Percentiles rank a stretch among this genome's conserved stretches.
Conservation (phyloP, 139 green algal species). For the Desmodesmus armatus region DNA sequence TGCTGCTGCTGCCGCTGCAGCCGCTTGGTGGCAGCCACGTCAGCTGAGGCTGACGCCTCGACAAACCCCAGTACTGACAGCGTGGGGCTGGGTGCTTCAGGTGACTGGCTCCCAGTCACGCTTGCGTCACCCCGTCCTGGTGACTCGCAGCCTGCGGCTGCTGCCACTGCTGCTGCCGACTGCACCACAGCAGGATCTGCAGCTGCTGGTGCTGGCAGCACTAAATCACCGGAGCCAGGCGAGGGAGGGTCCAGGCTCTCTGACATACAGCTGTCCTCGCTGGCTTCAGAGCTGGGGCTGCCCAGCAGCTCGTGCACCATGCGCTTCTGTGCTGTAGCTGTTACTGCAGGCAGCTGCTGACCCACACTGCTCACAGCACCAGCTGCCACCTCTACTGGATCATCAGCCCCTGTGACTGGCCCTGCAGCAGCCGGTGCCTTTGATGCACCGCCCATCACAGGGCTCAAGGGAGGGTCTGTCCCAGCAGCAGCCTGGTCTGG, state of each 20-base stretch:
- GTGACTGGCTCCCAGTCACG: background rate
- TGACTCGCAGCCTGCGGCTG: background rate
- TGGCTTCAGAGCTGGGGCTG: too few relatives aligned
- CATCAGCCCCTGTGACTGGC: background rate
- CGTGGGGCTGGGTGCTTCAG: background rate
- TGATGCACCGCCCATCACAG: constrained; percentile 4
- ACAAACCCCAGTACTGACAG: constrained; percentile 10
- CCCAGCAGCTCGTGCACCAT: too few relatives aligned
- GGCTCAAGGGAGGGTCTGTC: too few relatives aligned
- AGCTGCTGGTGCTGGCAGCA: too few relatives aligned
- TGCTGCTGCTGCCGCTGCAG: background rate
- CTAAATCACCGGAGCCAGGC: too few relatives aligned
- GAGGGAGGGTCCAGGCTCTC: too few relatives aligned
- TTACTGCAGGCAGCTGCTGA: too few relatives aligned
- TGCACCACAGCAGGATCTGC: background rate
- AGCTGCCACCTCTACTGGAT: background rate
- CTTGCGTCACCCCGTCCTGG: background rate
- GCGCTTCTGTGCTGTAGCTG: too few relatives aligned
- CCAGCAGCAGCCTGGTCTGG: background rate
- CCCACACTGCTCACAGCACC: background rate
- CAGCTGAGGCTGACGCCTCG: background rate
- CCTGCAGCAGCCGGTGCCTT: background rate
- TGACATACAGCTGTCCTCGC: too few relatives aligned
- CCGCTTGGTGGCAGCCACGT: background rate
- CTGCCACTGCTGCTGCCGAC: background rate